Evolutionary conservation across 1,284 basidiomycete genomes (phyloP), one percentile per base, ranked within the genome.

Genomic region (Cutaneotrichosporon curvatum): DNA sequence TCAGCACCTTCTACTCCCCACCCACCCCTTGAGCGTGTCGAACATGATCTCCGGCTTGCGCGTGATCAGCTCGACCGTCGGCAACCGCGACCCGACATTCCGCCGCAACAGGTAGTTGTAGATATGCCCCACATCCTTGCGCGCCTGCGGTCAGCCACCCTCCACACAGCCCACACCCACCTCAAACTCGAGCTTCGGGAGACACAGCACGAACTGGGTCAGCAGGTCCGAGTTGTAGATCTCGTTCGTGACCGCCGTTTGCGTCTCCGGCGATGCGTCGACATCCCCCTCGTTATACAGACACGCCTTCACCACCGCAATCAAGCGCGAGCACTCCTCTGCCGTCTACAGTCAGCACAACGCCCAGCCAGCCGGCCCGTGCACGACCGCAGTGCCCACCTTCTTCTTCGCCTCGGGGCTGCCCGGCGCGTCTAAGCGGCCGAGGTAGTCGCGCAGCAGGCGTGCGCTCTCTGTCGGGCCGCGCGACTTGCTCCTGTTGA

Each of bases 71-170:
- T 99, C 95, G 35, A 98, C 92, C 0, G 94, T 98, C 9, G 95
- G 95, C 70, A 81, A 85, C 20, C 94, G 81, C 3, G 84, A 78
- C 22, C 95, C 95, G 57, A 98, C 95, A 72, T 95, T 91, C 39
- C 95, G 78, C 44, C 92, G 81, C 4, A 98, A 77, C n/a, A 99
- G 81, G 58, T 86, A 86, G 73, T 87, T 94, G 78, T 95, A 97
- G 62, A 98, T 94, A 71, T 92, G 88, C 0, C 92, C 87, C 23
- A 94, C 89, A 62, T 98, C 95, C 73, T 98, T 98, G 41, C 76
- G 72, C 5, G 78, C 75, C 75, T 76, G 45, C 18, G 20, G 30
- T 37, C 36, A 37, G 35, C 42, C n/a, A n/a, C n/a, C n/a, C n/a
- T n/a, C n/a, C n/a, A 4, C 4, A 0, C 21, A 18, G 3, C n/a